Base-by-base conservation (phyloP, 345 rosid species). In the Crucihimalaya himalaica region DNA sequence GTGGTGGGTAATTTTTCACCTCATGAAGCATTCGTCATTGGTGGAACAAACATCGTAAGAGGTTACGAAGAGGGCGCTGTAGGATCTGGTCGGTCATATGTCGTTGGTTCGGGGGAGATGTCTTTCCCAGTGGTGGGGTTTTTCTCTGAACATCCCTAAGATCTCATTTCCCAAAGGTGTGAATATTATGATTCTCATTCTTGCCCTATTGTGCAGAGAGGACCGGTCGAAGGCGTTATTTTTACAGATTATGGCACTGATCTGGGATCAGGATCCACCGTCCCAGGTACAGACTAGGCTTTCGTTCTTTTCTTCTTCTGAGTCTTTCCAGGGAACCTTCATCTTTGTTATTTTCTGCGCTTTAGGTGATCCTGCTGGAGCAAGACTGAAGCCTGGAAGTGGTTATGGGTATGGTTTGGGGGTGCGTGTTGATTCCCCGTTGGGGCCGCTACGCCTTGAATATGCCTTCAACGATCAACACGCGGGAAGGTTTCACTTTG, bases 21-120 rank as follows among this genome's bases (percentile, higher is more conserved):
- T 72, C 96, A 95, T 68, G 97, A 92, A 84, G 97, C 99, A 32
- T 95, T 92, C 53, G 87, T 88, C 52, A 92, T 92, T 20, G 97
- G 99, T 4, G 97, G 98, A 77, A 92, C 96, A 70, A 95, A 92
- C 78, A 92, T 97, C 18, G 93, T 95, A 52, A 90, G 98, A 83
- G 99, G 98, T 58, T 95, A 95, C 63, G 94, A 95, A 84, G 99
- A 95, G 79, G 99, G 96, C 40, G 96, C 98, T 11, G 94, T 90
- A 71, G 98, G 93, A 62, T 92, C 99, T 77, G 99, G 94, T 66
- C 86, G 91, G 75, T 92, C 99, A 25, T 92, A 87, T 79, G 83
- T 82, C 34, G 92, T 90, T 69, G 94, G 98, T 63, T 92, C 96
- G 0, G 87, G 97, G 54, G 96, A 95, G 85, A 81, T 86, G 65